These are phyloP conservation scores for Lasiodiplodia citricola DNA, from an alignment of 2,329 filamentous ascomycete species.

Conservation along the genomic window DNA sequence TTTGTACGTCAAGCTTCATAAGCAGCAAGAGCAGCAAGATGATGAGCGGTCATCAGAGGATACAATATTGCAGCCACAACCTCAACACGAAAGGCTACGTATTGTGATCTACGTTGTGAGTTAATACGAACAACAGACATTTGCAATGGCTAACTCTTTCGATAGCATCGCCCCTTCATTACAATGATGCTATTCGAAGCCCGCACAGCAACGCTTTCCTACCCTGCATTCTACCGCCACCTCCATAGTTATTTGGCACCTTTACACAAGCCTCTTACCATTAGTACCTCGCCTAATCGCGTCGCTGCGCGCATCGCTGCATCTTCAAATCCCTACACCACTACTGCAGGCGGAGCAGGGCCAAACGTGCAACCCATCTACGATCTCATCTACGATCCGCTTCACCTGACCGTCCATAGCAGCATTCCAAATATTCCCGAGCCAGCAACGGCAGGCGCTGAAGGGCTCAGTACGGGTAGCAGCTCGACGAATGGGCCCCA, in stretches of 20 bases:
- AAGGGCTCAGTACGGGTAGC: slow-evolving; percentile 37
- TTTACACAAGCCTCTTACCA: slow-evolving; percentile 52
- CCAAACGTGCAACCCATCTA: slow-evolving; percentile 55
- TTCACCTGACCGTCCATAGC: slow-evolving; percentile 62
- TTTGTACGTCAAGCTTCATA: slow-evolving; percentile 66
- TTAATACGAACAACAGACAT: neutral
- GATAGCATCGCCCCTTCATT: slow-evolving; percentile 70
- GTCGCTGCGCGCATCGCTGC: slow-evolving; percentile 51
- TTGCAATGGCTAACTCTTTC: neutral
- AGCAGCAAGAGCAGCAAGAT: neutral
- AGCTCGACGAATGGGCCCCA: slow-evolving; percentile 26
- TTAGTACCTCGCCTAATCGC: slow-evolving; percentile 47
- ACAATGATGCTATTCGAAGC: slow-evolving; percentile 75
- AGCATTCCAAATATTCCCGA: slow-evolving; percentile 69
- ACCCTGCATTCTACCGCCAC: slow-evolving; percentile 53
- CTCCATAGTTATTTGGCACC: slow-evolving; percentile 59
- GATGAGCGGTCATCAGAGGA: neutral
- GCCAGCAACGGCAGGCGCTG: slow-evolving; percentile 50
- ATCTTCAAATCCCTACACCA: slow-evolving; percentile 41
- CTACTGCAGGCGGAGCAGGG: slow-evolving; percentile 26
- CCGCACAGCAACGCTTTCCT: slow-evolving; percentile 60
- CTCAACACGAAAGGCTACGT: slow-evolving; percentile 50
- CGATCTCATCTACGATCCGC: slow-evolving; percentile 66
- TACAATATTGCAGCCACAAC: slow-evolving; percentile 7
- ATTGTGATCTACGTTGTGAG: slow-evolving; percentile 72